Evolutionary conservation across 345 rosid genomes (phyloP), one percentile per base, ranked within the genome.

Genomic region (Brassica incana): DNA sequence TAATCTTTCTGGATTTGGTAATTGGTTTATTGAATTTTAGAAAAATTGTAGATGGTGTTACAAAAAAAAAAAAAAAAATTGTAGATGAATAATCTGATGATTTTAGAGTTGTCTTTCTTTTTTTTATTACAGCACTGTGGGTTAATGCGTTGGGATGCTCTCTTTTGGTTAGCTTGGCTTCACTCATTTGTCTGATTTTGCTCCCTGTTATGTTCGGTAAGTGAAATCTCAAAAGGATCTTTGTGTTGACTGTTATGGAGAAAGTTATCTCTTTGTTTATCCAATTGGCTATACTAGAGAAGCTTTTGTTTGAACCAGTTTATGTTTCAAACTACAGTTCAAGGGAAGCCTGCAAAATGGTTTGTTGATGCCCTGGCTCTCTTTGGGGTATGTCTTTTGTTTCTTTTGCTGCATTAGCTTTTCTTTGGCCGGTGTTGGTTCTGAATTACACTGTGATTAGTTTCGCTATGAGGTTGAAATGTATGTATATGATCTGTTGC

Each of bases 121-220:
- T 72, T 0, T 54, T 16, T 0, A 1, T 14, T 12, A 2, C 68
- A 94, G 98, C 90, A 27, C 82, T 93, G 50, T 95, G 99, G 99
- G 11, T 88, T 7, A 78, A 78, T 82, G 96, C 99, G 64, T 65
- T 95, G 91, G 98, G 99, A 40, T 95, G 99, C 87, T 95, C 99
- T 16, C 91, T 95, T 71, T 87, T 95, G 86, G 98, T 95, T 78
- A 95, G 98, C 90, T 90, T 93, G 87, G 98, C 98, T 12, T 93
- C 99, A 60, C 97, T 95, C 68, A 82, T 93, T 76, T 95, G 98
- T 80, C 85, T 95, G 71, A 79, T 93, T 77, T 69, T 95, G 78
- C 88, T 95, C 84, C 99, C 99, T 0, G 30, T 95, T 72, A 83
- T 95, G 62, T 95, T 91, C 75, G 85, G 99, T 95, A 83, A 80